These are phyloP conservation scores for Rutstroemia sp. DNA, from an alignment of 2,329 filamentous ascomycete species.

Conservation along the genomic window DNA sequence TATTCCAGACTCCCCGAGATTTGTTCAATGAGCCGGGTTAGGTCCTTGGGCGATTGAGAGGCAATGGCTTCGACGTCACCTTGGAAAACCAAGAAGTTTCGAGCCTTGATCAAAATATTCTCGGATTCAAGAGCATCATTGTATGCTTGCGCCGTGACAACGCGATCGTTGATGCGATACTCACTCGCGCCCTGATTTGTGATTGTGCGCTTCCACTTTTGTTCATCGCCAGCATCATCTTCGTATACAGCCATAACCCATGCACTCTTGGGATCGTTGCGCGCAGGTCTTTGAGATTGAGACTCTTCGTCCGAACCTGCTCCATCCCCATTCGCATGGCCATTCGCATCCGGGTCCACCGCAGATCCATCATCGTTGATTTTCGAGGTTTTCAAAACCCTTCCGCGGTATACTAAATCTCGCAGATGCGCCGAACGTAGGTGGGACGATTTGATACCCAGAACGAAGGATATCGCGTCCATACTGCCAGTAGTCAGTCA, in stretches of 20 bases:
- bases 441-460: conserved; percentile 98
- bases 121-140: conserved; percentile 87
- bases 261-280: conserved; percentile 81
- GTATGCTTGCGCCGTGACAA: conserved; percentile 85
- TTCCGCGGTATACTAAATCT: conserved; percentile 92
- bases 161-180: conserved; percentile 91
- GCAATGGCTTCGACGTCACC: conserved; percentile 97
- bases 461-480: conserved; percentile 98
- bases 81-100: conserved; percentile 97
- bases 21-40: conserved; percentile 91
- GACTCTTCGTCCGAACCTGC: conserved; percentile 51
- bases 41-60: conserved; percentile 85
- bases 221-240: conserved; percentile 90
- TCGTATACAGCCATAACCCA: conserved; percentile 99
- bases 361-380: conserved; percentile 83
- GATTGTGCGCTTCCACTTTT: conserved; percentile 93
- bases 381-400: conserved; percentile 84
- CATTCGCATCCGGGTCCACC: conserved; percentile 45
- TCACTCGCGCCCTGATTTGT: conserved; percentile 84
- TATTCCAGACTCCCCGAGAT: conserved; percentile 94
- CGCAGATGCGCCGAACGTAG: conserved; percentile 87
- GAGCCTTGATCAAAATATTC: conserved; percentile 95
- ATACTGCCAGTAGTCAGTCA: conserved; percentile 52
- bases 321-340: conserved; percentile 52
- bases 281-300: conserved; percentile 55